Percentiles rank a stretch among this genome's conserved stretches.
Evolutionary conservation across 257 asterid species (phyloP).

Genomic region (Orobanche coerulescens): DNA sequence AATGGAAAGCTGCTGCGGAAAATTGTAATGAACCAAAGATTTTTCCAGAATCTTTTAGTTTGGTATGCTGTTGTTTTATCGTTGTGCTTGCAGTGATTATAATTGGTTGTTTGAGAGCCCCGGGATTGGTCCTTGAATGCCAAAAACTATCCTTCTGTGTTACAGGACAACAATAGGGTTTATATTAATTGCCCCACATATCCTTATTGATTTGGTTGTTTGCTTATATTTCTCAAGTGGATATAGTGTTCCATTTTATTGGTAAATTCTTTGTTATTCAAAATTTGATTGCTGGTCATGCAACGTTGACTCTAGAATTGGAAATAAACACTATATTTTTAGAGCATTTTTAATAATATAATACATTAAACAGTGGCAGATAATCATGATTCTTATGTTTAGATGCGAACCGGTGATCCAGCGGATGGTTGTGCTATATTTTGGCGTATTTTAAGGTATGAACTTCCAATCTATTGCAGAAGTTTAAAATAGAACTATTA

Average conservation of each 20-base stretch:
- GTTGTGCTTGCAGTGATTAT: no score
- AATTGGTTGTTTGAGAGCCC: slow-evolving; percentile 13
- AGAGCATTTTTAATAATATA: slow-evolving; percentile 5
- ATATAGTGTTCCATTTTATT: not conserved
- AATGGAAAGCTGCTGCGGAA: not conserved
- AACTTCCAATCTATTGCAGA: slow-evolving; percentile 17
- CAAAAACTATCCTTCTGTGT: not conserved
- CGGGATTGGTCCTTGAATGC: not conserved
- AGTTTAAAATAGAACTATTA: slow-evolving; percentile 14
- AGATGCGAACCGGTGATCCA: slow-evolving; percentile 93
- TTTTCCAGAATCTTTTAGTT: not conserved
- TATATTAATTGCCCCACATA: not conserved
- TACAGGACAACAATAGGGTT: not conserved
- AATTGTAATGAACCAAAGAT: not conserved
- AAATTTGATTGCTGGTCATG: slow-evolving; percentile 7
- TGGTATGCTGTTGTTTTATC: no score
- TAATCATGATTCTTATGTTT: slow-evolving; percentile 22
- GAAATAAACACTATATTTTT: not conserved
- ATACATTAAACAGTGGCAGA: slow-evolving; percentile 13
- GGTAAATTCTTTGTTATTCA: not conserved
- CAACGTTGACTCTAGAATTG: slow-evolving; percentile 13
- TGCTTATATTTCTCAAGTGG: not conserved
- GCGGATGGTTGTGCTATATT: slow-evolving; percentile 94
- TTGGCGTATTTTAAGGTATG: slow-evolving; percentile 80
- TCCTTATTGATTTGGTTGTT: not conserved